Base-by-base conservation (phyloP, 2,329 filamentous ascomycete genomes). In the Nigrospora osmanthi region DNA sequence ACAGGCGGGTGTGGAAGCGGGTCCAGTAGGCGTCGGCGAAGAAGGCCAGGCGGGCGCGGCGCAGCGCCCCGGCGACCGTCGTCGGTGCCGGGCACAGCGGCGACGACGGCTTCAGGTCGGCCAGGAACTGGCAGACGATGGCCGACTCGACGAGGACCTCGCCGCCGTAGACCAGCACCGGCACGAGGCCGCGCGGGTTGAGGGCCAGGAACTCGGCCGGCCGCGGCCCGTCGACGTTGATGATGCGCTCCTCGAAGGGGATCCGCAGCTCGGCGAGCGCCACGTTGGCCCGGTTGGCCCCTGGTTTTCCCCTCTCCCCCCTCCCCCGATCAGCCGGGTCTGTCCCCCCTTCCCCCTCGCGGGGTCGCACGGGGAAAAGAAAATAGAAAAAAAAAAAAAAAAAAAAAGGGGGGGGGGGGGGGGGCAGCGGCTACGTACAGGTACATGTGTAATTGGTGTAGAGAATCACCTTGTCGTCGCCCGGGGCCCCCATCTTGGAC, bases 391-490 rank as follows among this genome's bases (percentile, higher is more conserved):
- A n/a, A n/a, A n/a, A n/a, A n/a, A n/a, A n/a, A n/a, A n/a, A n/a
- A n/a, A n/a, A n/a, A n/a, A 33, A 14, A 28, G 14, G 13, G 30
- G 14, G 19, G 5, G 16, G 19, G 6, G 13, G 19, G 19, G 6
- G 23, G 12, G 19, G 16, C 33, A 16, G 34, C 34, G 42, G 36
- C 35, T 10, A 38, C 39, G 14, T 42, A 48, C 47, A 48, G 37
- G 47, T 48, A 33, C 47, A 48, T n/a, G 47, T 48, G 33, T 48
- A 19, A 33, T 48, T 48, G 32, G 44, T 48, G 30, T 48, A 48
- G 4, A 48, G 33, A 16, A 48, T 44, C 6, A 48, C 14, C 36
- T 48, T 48, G 41, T 46, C 17, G 17, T 33, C 32, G 14, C 35
- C 28, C 13, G 40, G 11, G 12, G 43, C 40, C 9, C 32, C 30